These are phyloP conservation scores for Rhynchospora pubera DNA, from an alignment of 176 grass and related monocot genomes.

Conservation along the genomic window DNA sequence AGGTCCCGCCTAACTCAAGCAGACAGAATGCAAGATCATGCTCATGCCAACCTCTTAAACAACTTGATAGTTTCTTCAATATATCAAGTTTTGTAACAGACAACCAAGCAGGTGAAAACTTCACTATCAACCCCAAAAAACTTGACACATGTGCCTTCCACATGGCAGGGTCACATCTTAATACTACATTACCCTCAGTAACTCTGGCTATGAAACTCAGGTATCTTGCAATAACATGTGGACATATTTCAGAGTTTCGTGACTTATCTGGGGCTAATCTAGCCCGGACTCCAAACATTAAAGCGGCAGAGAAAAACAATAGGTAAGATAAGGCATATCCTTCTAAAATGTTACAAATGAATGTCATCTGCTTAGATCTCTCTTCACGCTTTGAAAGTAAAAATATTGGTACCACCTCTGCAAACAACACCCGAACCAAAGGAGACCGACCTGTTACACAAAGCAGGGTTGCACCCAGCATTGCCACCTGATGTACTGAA, in stretches of 20 bases:
- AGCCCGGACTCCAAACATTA: constrained; percentile 39
- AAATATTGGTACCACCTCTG: constrained; percentile 40
- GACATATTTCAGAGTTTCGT: constrained; percentile 35
- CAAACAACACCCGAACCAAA: constrained; percentile 41
- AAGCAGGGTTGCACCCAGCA: constrained; percentile 45
- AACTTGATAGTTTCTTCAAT: constrained; percentile 43
- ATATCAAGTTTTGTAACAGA: constrained; percentile 53
- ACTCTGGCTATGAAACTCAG: constrained; percentile 60
- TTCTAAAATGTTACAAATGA: constrained; percentile 34
- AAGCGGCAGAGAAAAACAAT: constrained; percentile 41
- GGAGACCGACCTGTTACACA: constrained; percentile 40
- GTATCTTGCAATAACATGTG: constrained; percentile 40
- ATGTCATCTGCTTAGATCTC: constrained; percentile 27
- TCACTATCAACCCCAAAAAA: constrained; percentile 66
- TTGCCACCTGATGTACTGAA: constrained; percentile 40
- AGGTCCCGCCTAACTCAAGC: constrained; percentile 54
- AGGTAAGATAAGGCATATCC: constrained; percentile 46
- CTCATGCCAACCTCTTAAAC: constrained; percentile 62
- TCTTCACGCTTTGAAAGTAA: constrained; percentile 37
- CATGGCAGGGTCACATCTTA: constrained; percentile 58
- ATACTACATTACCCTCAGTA: constrained; percentile 48
- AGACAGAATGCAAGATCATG: constrained; percentile 50
- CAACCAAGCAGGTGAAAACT: constrained; percentile 63
- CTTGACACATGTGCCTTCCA: constrained; percentile 64
- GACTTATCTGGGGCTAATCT: constrained; percentile 18